These are phyloP conservation scores for Hypoxylon sp. DNA, from an alignment of 2,329 filamentous ascomycete genomes.

Conservation along the genomic window DNA sequence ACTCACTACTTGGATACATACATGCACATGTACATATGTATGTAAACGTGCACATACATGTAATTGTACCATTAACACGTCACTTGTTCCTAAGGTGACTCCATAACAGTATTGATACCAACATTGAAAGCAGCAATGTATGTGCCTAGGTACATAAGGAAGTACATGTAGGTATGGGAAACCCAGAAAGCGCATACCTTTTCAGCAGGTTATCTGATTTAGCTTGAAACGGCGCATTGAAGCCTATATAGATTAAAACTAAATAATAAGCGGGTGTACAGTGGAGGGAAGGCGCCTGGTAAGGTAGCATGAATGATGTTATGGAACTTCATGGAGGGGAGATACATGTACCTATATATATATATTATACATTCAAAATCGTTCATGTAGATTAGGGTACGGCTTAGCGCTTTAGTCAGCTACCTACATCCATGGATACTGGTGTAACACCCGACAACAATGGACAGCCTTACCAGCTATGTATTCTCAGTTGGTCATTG, in stretches of 20 bases:
- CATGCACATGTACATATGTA: neutral
- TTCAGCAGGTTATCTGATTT: no score
- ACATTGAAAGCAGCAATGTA: no score
- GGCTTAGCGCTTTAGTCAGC: neutral
- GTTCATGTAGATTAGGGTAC: neutral
- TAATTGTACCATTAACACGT: slow-evolving; percentile 1
- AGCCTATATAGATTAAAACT: no score
- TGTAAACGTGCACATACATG: neutral
- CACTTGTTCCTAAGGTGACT: neutral
- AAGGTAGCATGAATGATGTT: slow-evolving; percentile 31
- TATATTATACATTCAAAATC: neutral
- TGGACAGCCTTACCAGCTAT: neutral
- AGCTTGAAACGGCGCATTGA: no score
- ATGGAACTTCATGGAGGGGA: slow-evolving; percentile 24
- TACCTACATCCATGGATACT: no score
- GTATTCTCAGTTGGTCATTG: neutral
- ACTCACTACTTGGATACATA: neutral
- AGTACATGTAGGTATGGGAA: no score
- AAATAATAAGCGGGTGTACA: no score
- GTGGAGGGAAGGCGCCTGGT: no score
- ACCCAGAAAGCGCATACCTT: no score
- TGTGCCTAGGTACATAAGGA: no score
- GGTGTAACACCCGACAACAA: neutral
- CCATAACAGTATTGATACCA: neutral
- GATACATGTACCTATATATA: neutral